Conservation (phyloP, 176 grass and related monocot genomes). For the Ampelocalamus luodianensis region DNA sequence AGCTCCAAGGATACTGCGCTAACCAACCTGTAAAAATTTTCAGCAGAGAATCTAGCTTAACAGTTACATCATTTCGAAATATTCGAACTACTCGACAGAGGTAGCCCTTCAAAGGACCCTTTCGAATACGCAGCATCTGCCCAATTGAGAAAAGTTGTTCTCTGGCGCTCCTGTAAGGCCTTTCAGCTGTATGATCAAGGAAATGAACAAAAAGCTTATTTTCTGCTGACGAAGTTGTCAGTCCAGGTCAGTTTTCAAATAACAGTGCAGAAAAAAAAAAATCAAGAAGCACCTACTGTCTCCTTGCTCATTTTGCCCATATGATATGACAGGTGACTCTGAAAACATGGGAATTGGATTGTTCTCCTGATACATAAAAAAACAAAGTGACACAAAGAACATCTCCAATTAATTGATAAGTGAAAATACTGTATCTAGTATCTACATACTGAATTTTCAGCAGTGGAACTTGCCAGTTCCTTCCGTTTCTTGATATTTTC, state of each 20-base stretch:
- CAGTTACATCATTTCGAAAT: conserved; percentile 88
- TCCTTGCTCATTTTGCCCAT: conserved; percentile 60
- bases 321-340: conserved; percentile 45
- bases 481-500: conserved; percentile 70
- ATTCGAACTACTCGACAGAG: conserved; percentile 90
- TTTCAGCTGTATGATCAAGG: conserved; percentile 57
- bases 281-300: conserved; percentile 44
- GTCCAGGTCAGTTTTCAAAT: background rate
- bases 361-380: conserved; percentile 64
- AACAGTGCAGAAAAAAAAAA: conserved; percentile 14
- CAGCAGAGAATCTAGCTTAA: conserved; percentile 91
- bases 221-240: background rate
- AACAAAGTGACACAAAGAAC: conserved; percentile 40
- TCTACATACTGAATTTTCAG: conserved; percentile 55
- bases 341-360: conserved; percentile 56
- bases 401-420: conserved; percentile 30
- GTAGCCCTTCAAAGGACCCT: conserved; percentile 97
- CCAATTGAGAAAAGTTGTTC: conserved; percentile 85
- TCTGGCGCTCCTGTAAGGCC: conserved; percentile 61
- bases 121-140: conserved; percentile 77
- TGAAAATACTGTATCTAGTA: background rate
- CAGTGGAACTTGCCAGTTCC: conserved; percentile 44
- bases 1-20: conserved; percentile 31
- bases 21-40: conserved; percentile 96
- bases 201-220: conserved; percentile 39